Evolutionary conservation across 192 early-diverging fungal genomes (phyloP), one percentile per base, ranked within the genome.

Genomic region (Entomortierella chlamydospora): DNA sequence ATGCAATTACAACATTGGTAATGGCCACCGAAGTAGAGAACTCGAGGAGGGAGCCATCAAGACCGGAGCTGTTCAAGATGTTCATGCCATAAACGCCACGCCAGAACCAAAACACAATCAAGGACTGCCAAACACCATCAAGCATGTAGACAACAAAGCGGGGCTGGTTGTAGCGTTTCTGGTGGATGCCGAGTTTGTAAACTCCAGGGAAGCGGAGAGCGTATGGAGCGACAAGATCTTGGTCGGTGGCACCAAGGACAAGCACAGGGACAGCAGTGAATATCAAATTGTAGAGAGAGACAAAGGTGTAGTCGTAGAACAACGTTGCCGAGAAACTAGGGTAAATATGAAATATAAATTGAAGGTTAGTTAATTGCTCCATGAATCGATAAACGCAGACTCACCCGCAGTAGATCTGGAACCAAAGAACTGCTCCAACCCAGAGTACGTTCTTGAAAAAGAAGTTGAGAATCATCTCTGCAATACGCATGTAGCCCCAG

Each of bases 381-480:
- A 37, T n/a, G n/a, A n/a, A n/a, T n/a, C n/a, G n/a, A n/a, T n/a
- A n/a, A n/a, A n/a, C n/a, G n/a, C n/a, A 37, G 34, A 37, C 34
- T 58, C 68, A 95, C 89, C 91, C 92, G 83, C 91, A 93, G 81
- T 92, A 94, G 73, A 98, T 95, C 77, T 97, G 95, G 87, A 88
- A 96, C 96, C 96, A 98, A 61, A 99, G 93, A 1, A 94, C 90
- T 18, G 94, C 90, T 80, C 95, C 95, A 2, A 96, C 89, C 94
- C 94, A 97, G 26, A 97, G 87, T 0, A 97, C 90, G 81, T 98
- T 97, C 78, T 99, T 99, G 89, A 96, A 98, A 81, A 98, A 99
- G 77, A 95, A 98, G 68, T 90, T 95, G 64, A 98, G 87, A 18
- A 96, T 93, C 87, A 97, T 90, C 72, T 97, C 93, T 22, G 94